Evolutionary conservation across 352 stramenopile species (phyloP).

Genomic region (Aphanomyces cochlioides): DNA sequence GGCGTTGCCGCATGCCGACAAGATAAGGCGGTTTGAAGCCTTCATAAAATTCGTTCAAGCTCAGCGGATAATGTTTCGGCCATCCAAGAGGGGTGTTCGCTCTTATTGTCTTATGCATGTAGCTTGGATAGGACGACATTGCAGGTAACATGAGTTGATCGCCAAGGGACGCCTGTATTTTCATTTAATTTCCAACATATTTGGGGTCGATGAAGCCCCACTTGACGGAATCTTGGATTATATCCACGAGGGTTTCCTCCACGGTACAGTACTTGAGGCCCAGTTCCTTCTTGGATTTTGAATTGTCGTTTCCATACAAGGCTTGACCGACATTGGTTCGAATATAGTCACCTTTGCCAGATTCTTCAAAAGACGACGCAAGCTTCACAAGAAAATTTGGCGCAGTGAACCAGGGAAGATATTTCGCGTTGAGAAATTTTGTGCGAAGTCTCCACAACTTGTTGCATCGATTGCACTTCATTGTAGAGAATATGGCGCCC

Average conservation of each 20-base stretch:
- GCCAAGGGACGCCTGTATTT: too few species aligned
- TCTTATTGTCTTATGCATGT: too few species aligned
- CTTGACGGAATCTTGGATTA: not conserved
- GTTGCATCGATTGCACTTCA: not conserved
- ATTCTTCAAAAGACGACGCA: not conserved
- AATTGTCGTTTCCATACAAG: not conserved
- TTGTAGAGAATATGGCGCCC: slow-evolving; percentile 23
- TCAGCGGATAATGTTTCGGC: too few species aligned
- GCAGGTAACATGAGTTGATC: too few species aligned
- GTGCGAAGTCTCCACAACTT: not conserved
- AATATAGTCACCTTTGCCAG: not conserved
- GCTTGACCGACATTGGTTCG: not conserved
- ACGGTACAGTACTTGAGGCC: not conserved
- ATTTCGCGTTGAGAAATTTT: not conserved
- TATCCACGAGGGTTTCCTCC: not conserved
- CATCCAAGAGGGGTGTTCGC: too few species aligned
- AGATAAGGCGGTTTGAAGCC: too few species aligned
- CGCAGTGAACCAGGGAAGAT: not conserved
- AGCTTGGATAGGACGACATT: too few species aligned
- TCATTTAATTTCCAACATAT: too few species aligned
- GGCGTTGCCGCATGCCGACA: too few species aligned
- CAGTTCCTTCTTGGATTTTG: not conserved
- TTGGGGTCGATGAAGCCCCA: not conserved
- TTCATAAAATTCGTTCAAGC: too few species aligned
- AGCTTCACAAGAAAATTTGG: not conserved